Evolutionary conservation across 306 rosid species (phyloP).

Genomic region (Lupinus albus): DNA sequence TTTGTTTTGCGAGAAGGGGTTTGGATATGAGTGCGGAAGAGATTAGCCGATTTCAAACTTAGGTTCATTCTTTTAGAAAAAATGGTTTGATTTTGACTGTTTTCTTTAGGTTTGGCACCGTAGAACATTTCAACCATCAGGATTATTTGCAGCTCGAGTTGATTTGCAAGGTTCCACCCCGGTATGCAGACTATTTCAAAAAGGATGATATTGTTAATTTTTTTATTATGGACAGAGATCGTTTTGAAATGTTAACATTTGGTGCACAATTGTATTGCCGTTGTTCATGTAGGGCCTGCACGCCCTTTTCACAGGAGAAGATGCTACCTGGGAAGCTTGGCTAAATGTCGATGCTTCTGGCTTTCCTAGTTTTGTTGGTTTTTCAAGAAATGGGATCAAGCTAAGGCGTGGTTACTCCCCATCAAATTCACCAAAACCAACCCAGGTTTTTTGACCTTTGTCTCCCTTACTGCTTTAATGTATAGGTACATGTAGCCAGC

Average conservation of each 20-base stretch:
- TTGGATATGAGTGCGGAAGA: conserved; percentile 18
- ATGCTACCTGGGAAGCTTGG: conserved; percentile 98
- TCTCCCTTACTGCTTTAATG: conserved; percentile 12
- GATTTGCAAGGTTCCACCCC: conserved; percentile 85
- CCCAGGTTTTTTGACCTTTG: conserved; percentile 60
- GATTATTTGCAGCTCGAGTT: conserved; percentile 97
- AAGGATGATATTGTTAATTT: conserved; percentile 22
- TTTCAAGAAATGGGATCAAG: conserved; percentile 74
- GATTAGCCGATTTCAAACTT: conserved; percentile 1
- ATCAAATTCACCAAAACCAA: conserved; percentile 75
- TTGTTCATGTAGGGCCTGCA: conserved; percentile 73
- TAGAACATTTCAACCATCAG: conserved; percentile 94
- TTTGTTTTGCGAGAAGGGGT: not conserved
- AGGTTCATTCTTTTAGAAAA: conserved; percentile 1
- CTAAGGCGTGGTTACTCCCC: conserved; percentile 93
- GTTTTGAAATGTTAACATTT: conserved; percentile 19
- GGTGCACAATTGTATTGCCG: conserved; percentile 41
- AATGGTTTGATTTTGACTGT: conserved; percentile 18
- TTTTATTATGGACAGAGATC: conserved; percentile 27
- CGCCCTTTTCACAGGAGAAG: conserved; percentile 96
- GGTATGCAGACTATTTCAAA: conserved; percentile 56
- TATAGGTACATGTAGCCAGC: not conserved
- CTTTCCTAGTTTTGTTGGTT: conserved; percentile 65
- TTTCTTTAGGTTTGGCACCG: conserved; percentile 88
- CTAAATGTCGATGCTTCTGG: conserved; percentile 86